A percentile compares a stretch with the other conserved stretches of the same genome.
phyloP scores from a whole-genome alignment of 1,284 basidiomycete species.

The Cutaneotrichosporon cutaneum region DNA sequence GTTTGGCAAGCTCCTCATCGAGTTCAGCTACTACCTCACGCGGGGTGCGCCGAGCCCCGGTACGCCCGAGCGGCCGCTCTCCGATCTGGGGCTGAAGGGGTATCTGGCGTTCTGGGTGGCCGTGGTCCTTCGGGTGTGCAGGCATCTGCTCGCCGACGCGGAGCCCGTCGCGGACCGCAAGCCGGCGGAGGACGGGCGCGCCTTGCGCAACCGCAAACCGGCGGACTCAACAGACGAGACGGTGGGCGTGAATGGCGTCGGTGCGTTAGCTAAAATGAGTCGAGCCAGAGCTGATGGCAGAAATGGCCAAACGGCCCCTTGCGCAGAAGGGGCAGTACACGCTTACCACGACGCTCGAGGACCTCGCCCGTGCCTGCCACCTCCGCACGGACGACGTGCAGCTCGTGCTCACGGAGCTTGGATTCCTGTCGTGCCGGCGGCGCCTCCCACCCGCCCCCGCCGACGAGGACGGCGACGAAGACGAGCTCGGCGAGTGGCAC shows the following conservation, averaged over 20 bases:
- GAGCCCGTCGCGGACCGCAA: neutral
- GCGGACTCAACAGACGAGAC: conserved; percentile 17
- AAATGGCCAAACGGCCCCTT: conserved; percentile 8
- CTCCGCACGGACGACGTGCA: conserved; percentile 81
- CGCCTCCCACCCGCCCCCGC: conserved; percentile 21
- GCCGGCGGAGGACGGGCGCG: conserved; percentile 19
- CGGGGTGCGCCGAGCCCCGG: conserved; percentile 65
- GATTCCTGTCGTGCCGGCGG: conserved; percentile 61
- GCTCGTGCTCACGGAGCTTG: conserved; percentile 82
- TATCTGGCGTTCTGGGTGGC: conserved; percentile 92
- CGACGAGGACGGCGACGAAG: conserved; percentile 29
- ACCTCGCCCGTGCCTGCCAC: conserved; percentile 75
- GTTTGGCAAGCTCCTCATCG: conserved; percentile 94
- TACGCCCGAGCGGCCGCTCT: conserved; percentile 91
- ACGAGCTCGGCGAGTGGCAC: conserved; percentile 43
- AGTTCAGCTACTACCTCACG: conserved; percentile 96
- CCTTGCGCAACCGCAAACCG: conserved; percentile 17
- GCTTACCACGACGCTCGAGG: conserved; percentile 65
- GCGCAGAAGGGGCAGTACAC: conserved; percentile 39
- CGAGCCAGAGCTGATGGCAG: conserved; percentile 10
- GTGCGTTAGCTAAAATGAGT: conserved; percentile 18
- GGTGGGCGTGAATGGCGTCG: conserved; percentile 23
- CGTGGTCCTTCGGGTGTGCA: conserved; percentile 76
- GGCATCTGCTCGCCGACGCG: conserved; percentile 53
- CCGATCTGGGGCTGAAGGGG: conserved; percentile 84